Evolutionary conservation across 805 yeast genomes (phyloP).

Genomic region (Teunomyces pallodes): DNA sequence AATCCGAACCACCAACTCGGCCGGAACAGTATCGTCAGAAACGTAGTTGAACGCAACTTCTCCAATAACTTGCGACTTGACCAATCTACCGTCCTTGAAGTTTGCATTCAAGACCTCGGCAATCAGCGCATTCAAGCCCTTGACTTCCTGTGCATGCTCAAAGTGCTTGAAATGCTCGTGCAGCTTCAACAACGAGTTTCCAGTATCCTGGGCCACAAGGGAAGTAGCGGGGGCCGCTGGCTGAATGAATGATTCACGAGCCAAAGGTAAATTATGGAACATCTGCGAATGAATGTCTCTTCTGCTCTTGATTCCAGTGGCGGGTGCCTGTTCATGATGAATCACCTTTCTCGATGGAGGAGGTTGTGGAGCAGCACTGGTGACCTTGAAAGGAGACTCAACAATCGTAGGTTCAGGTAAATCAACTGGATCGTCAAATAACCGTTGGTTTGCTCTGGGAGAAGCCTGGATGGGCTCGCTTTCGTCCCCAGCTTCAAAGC

Average conservation of each 20-base stretch:
- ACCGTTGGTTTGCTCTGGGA: slow-evolving; percentile 15
- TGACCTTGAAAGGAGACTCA: slow-evolving; percentile 5
- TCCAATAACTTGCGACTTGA: slow-evolving; percentile 67
- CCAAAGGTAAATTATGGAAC: slow-evolving; percentile 43
- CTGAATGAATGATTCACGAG: slow-evolving; percentile 26
- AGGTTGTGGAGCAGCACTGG: slow-evolving; percentile 39
- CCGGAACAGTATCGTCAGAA: slow-evolving; percentile 16
- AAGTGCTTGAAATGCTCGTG: slow-evolving; percentile 44
- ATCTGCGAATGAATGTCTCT: slow-evolving; percentile 45
- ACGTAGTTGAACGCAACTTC: slow-evolving; percentile 81
- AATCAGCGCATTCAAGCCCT: slow-evolving; percentile 76
- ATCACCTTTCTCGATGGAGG: slow-evolving; percentile 56
- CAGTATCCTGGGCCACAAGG: slow-evolving; percentile 39
- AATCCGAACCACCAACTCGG: slow-evolving; percentile 36
- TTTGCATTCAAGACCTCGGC: slow-evolving; percentile 83
- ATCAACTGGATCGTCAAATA: neutral
- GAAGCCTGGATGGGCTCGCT: slow-evolving; percentile 27
- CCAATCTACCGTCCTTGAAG: slow-evolving; percentile 63
- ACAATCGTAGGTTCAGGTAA: slow-evolving; percentile 8
- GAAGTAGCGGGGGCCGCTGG: slow-evolving; percentile 1
- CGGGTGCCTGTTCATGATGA: slow-evolving; percentile 18
- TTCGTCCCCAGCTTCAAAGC: slow-evolving; percentile 44
- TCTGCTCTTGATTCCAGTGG: slow-evolving; percentile 24
- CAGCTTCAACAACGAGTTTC: slow-evolving; percentile 45
- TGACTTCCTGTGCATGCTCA: slow-evolving; percentile 10